phyloP scores from a whole-genome alignment of 306 rosid genomes.

The Alnus rubra region DNA sequence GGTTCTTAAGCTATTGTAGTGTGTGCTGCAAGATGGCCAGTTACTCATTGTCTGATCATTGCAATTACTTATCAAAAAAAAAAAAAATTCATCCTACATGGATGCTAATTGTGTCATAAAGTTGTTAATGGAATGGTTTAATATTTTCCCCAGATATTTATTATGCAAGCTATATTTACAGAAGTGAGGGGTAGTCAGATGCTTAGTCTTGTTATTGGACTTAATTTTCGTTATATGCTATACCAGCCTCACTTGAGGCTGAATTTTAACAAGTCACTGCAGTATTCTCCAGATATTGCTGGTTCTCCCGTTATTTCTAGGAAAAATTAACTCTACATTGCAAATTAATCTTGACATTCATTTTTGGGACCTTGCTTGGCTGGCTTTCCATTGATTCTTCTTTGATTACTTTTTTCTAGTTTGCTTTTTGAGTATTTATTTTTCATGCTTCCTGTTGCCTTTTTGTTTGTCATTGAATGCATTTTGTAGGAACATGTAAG shows the following conservation, averaged over 20 bases:
- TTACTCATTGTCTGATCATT: not conserved
- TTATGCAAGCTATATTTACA: not conserved
- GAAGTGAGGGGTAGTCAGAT: not conserved
- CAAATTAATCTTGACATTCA: slow-evolving; percentile 23
- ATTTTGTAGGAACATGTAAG: slow-evolving; percentile 74
- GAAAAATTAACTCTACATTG: not conserved
- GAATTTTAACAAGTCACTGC: not conserved
- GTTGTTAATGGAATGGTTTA: not conserved
- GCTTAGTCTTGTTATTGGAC: not conserved
- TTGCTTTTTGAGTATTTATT: slow-evolving; percentile 9
- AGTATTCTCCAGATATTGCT: not conserved
- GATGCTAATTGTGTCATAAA: not conserved
- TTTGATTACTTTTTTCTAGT: slow-evolving; percentile 16
- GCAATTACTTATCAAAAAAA: too few species aligned
- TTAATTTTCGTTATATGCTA: not conserved
- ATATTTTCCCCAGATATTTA: not conserved
- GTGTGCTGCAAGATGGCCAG: slow-evolving; percentile 1
- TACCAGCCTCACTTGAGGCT: not conserved
- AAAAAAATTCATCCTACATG: slow-evolving; percentile 11
- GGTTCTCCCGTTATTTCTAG: not conserved
- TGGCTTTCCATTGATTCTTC: not conserved
- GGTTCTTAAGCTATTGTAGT: not conserved
- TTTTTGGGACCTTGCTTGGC: slow-evolving; percentile 5
- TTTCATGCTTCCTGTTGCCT: slow-evolving; percentile 27
- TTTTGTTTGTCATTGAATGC: slow-evolving; percentile 37